Conservation (phyloP, 257 asterid genomes). For the Catharanthus roseus region DNA sequence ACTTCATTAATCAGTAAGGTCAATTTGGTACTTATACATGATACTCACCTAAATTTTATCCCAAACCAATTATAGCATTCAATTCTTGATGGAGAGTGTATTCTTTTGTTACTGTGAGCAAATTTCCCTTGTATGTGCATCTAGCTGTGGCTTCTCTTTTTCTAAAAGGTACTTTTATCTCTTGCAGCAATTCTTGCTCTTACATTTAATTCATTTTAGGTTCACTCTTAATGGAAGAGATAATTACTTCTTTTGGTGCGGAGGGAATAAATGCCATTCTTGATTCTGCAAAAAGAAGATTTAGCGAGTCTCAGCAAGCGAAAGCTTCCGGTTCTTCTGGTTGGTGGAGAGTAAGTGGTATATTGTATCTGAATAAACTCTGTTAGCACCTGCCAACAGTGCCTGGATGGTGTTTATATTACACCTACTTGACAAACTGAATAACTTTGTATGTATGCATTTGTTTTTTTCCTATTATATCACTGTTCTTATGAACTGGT, state of each 20-base stretch:
- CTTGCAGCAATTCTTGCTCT: not conserved
- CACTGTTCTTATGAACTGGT: conserved; percentile 1
- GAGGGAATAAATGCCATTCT: conserved; percentile 78
- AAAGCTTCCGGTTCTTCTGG: conserved; percentile 62
- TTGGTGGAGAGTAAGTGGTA: conserved; percentile 96
- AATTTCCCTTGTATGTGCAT: not conserved
- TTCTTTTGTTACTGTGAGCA: not conserved
- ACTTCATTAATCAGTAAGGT: too few species aligned
- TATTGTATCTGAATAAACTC: not conserved
- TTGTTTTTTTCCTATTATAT: too few species aligned
- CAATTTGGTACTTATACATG: too few species aligned
- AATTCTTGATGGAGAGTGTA: not conserved
- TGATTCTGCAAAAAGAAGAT: conserved; percentile 70
- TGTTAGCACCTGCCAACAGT: not conserved
- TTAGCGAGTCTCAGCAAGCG: conserved; percentile 71
- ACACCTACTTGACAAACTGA: not conserved
- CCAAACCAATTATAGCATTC: too few species aligned
- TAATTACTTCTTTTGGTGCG: conserved; percentile 52
- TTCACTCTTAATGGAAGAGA: conserved; percentile 76
- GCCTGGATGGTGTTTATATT: not conserved
- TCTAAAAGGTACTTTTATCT: not conserved
- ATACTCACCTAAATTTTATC: too few species aligned
- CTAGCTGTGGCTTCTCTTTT: not conserved
- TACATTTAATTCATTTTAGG: conserved; percentile 42
- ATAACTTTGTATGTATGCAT: not conserved